Evolutionary conservation across 257 asterid genomes (phyloP).

Genomic region (Salvia splendens): DNA sequence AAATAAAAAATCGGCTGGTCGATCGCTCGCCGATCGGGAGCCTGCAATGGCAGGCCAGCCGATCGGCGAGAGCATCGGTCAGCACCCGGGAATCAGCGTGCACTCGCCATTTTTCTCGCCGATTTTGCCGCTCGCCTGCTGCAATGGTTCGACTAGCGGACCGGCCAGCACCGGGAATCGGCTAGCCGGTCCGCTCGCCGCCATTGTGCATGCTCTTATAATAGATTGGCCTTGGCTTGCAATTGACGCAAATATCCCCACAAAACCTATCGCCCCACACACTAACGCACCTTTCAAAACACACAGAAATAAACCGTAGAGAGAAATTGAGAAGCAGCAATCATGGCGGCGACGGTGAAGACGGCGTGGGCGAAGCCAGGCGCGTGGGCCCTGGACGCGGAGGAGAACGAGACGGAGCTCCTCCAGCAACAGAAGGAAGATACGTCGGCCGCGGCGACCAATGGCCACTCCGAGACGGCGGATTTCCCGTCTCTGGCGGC

Average conservation of each 20-base stretch:
- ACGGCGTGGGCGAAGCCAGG: constrained; percentile 91
- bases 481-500: constrained; percentile 75
- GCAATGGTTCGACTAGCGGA: too few relatives aligned
- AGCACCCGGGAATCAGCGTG: too few relatives aligned
- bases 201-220: too few relatives aligned
- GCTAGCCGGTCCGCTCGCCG: too few relatives aligned
- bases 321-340: constrained; percentile 30
- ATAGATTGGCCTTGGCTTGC: constrained; percentile 33
- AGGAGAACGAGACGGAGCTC: constrained; percentile 75
- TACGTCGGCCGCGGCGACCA: constrained; percentile 12
- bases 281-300: constrained; percentile 16
- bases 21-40: too few relatives aligned
- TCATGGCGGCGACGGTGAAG: constrained; percentile 80
- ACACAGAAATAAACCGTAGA: not conserved
- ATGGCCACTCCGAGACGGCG: constrained; percentile 37
- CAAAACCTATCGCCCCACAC: constrained; percentile 51
- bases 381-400: constrained; percentile 92
- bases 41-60: too few relatives aligned
- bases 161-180: too few relatives aligned
- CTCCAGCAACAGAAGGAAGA: constrained; percentile 50
- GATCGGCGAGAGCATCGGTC: too few relatives aligned
- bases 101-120: too few relatives aligned
- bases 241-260: constrained; percentile 41
- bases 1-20: too few relatives aligned
- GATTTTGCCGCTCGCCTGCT: too few relatives aligned